Base-by-base conservation (phyloP, 257 asterid genomes). In the Fraxinus quadrangulata region DNA sequence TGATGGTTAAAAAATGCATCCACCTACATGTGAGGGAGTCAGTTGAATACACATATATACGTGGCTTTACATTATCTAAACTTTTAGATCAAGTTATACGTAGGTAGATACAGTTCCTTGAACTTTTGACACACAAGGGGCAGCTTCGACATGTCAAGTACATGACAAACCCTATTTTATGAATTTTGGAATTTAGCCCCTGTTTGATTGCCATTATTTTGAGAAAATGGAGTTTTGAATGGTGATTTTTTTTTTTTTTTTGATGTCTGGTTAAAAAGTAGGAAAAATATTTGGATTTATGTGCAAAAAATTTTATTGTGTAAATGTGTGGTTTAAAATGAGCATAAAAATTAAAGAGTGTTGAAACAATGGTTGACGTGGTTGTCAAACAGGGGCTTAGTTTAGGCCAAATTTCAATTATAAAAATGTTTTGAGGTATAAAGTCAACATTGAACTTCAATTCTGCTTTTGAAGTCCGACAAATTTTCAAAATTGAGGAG, bases 401-500 rank as follows among this genome's bases (percentile, higher is more conserved):
- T 24, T 21, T 61, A 23, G 33, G 68, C 5, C 23, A 61, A 8
- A 61, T 61, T 61, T 61, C 31, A 61, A 23, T 24, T 61, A 23
- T 61, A 24, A 24, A 21, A 61, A 61, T 21, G 6, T 23, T 61
- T 1, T 23, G 4, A 61, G 68, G 68, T 21, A 7, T 63, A 26
- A 24, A 26, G 34, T 63, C 7, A 63, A 63, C 69, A 26, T 63
- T 63, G 34, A 23, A 63, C 9, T 63, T 63, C 74, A 21, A 66
- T n/a, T 21, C 12, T 59, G 6, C 10, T 59, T 33, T 33, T 59
- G 69, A 63, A 63, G 69, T 26, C 12, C 67, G 23, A 70, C 72
- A 28, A 21, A 61, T 31, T 56, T 63, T 73, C 78, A 59, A 61
- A 28, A 47, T 66, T 34, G 33, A 78, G n/a, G 37, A 77, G 65